phyloP scores from a whole-genome alignment of 176 grass and related monocot species.

The Ensete ventricosum region DNA sequence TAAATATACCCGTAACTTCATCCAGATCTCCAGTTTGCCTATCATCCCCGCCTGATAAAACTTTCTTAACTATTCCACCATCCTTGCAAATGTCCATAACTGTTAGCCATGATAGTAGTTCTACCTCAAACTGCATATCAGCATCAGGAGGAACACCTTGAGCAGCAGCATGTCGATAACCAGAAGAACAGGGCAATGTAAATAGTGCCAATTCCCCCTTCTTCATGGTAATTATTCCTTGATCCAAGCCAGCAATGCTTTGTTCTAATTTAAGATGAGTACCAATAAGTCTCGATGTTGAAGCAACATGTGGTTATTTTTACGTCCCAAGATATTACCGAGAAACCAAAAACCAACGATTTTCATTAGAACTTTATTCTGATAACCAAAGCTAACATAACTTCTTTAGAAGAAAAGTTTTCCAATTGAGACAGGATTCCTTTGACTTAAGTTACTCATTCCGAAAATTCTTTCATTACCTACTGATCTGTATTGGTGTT shows the following conservation, averaged over 20 bases:
- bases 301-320: no score
- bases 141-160: slow-evolving; percentile 23
- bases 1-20: slow-evolving; percentile 24
- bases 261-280: slow-evolving; percentile 19
- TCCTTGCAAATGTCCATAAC: slow-evolving; percentile 32
- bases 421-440: no score
- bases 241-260: slow-evolving; percentile 22
- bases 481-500: no score
- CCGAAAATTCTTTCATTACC: no score
- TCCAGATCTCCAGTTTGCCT: slow-evolving; percentile 32
- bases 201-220: slow-evolving; percentile 30
- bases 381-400: no score
- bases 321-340: no score
- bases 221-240: slow-evolving; percentile 30
- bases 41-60: slow-evolving; percentile 18
- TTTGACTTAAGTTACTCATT: no score
- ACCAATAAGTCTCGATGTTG: background rate
- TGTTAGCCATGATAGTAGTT: slow-evolving; percentile 32
- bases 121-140: slow-evolving; percentile 35
- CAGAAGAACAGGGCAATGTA: slow-evolving; percentile 16
- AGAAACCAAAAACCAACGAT: no score
- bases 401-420: no score
- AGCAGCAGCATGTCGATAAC: slow-evolving; percentile 11
- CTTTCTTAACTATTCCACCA: slow-evolving; percentile 32
- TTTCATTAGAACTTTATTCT: no score